Evolutionary conservation across 1,284 basidiomycete genomes (phyloP), one percentile per base, ranked within the genome.

Genomic region (Flammula alnicola): DNA sequence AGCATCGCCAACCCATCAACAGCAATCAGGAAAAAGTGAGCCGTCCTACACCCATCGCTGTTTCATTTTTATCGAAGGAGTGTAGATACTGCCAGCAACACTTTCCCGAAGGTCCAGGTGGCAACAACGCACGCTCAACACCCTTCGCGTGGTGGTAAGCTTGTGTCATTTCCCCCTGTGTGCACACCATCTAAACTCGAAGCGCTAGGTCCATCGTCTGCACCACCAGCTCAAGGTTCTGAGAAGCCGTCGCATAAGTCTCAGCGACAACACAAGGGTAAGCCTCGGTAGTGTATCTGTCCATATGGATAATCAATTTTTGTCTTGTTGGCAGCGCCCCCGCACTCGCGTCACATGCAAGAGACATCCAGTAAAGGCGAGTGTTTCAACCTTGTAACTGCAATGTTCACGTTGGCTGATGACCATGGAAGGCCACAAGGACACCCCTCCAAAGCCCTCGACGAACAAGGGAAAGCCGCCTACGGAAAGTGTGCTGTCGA

Each of bases 231-330:
- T 47, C 44, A 52, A 47, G 50, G 33, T 47, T 39, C 40, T 44
- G 40, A 44, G 50, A 52, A 38, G 39, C 50, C 50, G 45, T 47
- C 50, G 50, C 45, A 43, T 42, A 47, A 33, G 37, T 38, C 44
- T 52, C 50, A 52, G 44, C 50, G 47, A 44, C 50, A 52, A 47
- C 50, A 52, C 39, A 47, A 47, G 50, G 39, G 45, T 52, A n/a
- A n/a, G n/a, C n/a, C n/a, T n/a, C n/a, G n/a, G n/a, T n/a, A n/a
- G n/a, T n/a, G n/a, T n/a, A n/a, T n/a, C n/a, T n/a, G n/a, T n/a
- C n/a, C n/a, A n/a, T n/a, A n/a, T n/a, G n/a, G n/a, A n/a, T n/a
- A n/a, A n/a, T n/a, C n/a, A n/a, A n/a, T n/a, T n/a, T n/a, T n/a
- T n/a, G n/a, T n/a, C n/a, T n/a, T n/a, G n/a, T 52, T 52, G 38